Conservation (phyloP, 495 filamentous ascomycete species). For the Echria macrotheca region DNA sequence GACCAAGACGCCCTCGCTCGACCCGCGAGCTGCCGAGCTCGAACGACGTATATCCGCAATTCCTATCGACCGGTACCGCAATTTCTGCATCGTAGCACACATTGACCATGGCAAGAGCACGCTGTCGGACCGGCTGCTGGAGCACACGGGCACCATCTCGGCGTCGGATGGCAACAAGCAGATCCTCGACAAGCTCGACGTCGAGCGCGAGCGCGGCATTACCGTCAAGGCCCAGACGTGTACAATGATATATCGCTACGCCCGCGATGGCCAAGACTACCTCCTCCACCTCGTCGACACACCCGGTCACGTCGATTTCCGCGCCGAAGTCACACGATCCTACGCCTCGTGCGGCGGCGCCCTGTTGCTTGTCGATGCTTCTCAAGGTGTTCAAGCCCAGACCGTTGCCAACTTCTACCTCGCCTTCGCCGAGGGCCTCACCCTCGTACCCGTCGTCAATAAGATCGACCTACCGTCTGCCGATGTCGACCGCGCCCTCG, state of each 20-base stretch:
- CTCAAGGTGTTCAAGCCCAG: conserved; percentile 88
- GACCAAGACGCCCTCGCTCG: conserved; percentile 9
- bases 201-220: conserved; percentile 91
- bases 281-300: conserved; percentile 94
- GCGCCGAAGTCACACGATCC: conserved; percentile 88
- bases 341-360: conserved; percentile 96
- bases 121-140: conserved; percentile 83
- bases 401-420: conserved; percentile 65
- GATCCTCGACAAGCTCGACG: conserved; percentile 93
- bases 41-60: conserved; percentile 81
- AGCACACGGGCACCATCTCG: conserved; percentile 87
- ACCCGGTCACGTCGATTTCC: conserved; percentile 95
- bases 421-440: conserved; percentile 11
- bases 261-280: conserved; percentile 82
- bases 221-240: conserved; percentile 99
- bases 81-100: conserved; percentile 97
- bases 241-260: conserved; percentile 85
- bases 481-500: conserved; percentile 75
- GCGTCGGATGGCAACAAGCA: conserved; percentile 84
- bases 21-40: conserved; percentile 42
- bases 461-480: conserved; percentile 90
- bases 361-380: conserved; percentile 85
- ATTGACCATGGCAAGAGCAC: conserved; percentile 99
- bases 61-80: conserved; percentile 86
- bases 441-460: conserved; percentile 86